These are phyloP conservation scores for Solanum piurae DNA, from an alignment of 257 asterid genomes.

Conservation along the genomic window DNA sequence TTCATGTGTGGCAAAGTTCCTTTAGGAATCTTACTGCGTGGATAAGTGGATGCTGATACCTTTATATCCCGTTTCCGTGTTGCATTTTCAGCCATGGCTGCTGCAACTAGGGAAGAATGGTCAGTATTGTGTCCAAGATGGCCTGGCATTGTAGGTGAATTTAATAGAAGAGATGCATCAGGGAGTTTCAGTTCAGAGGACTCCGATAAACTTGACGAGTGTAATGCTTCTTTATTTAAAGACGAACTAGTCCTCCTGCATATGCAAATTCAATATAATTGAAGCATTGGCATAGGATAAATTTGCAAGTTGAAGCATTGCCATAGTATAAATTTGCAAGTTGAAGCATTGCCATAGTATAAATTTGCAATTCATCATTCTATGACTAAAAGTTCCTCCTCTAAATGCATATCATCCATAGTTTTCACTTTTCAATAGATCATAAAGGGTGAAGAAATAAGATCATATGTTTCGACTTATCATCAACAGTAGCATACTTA, in stretches of 20 bases:
- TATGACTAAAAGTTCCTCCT: not conserved
- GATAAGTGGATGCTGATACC: conserved; percentile 22
- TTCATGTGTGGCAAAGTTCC: conserved; percentile 50
- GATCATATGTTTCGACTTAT: not conserved
- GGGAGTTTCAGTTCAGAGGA: conserved; percentile 53
- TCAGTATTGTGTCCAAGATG: conserved; percentile 24
- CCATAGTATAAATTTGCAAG: too few relatives aligned
- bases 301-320: not conserved
- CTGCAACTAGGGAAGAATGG: conserved; percentile 77
- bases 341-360: too few relatives aligned
- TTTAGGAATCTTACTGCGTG: conserved; percentile 66
- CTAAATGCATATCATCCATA: not conserved
- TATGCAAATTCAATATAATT: not conserved
- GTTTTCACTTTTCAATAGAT: not conserved
- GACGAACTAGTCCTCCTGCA: conserved; percentile 21
- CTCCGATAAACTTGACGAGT: conserved; percentile 13
- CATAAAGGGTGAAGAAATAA: not conserved
- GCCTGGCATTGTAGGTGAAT: conserved; percentile 46
- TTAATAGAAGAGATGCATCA: conserved; percentile 64
- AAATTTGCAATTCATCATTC: not conserved
- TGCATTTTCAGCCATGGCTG: conserved; percentile 68
- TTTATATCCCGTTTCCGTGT: conserved; percentile 61
- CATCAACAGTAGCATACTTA: not conserved
- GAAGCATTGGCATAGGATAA: not conserved
- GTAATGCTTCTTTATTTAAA: conserved; percentile 17